phyloP scores from a whole-genome alignment of 805 yeast species.

The Yarrowia phangngaensis region DNA sequence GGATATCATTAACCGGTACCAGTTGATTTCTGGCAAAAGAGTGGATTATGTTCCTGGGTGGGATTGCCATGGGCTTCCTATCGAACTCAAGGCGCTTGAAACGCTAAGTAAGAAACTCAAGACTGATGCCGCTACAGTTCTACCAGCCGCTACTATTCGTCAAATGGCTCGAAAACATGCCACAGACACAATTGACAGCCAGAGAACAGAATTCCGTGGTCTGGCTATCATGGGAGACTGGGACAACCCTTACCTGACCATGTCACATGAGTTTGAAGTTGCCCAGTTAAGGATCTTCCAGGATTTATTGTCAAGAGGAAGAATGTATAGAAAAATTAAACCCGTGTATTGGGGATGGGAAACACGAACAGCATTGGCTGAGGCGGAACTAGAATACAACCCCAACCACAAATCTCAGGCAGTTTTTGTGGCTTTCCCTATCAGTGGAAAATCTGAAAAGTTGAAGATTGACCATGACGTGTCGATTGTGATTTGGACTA shows the following conservation, averaged over 20 bases:
- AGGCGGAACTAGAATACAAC: conserved; percentile 89
- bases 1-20: conserved; percentile 74
- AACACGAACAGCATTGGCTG: conserved; percentile 90
- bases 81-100: conserved; percentile 76
- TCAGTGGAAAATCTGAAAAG: background rate
- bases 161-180: conserved; percentile 69
- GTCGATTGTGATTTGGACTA: conserved; percentile 73
- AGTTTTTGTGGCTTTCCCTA: conserved; percentile 32
- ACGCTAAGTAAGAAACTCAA: conserved; percentile 43
- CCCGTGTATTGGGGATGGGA: conserved; percentile 99
- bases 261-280: conserved; percentile 65
- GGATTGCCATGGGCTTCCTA: conserved; percentile 99
- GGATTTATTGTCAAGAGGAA: conserved; percentile 56
- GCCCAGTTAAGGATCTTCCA: conserved; percentile 71
- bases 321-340: conserved; percentile 78
- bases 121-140: conserved; percentile 40
- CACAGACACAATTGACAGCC: conserved; percentile 56
- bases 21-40: conserved; percentile 57
- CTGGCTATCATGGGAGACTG: conserved; percentile 86
- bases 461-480: conserved; percentile 10
- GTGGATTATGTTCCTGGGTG: conserved; percentile 87
- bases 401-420: conserved; percentile 67
- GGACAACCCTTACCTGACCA: conserved; percentile 65
- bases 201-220: conserved; percentile 57
- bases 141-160: conserved; percentile 55